Conservation (phyloP, 2,329 filamentous ascomycete species). For the Aureobasidium sp. region DNA sequence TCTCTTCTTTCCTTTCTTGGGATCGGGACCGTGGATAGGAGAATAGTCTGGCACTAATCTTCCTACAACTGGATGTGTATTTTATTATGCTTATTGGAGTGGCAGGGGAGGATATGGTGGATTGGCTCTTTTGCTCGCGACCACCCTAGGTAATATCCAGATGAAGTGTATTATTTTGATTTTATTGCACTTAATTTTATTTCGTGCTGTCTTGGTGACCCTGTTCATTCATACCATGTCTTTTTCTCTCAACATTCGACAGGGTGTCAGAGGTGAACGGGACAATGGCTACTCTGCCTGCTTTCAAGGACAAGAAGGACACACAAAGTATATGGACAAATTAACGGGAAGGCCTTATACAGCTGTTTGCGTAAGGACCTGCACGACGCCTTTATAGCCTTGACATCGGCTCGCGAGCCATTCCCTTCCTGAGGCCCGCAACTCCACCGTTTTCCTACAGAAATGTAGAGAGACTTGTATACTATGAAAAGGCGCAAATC, state of each 20-base stretch:
- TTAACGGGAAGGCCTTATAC: no score
- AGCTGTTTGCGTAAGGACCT: background rate
- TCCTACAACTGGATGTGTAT: background rate
- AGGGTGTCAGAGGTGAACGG: background rate
- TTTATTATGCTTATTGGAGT: background rate
- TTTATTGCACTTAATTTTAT: background rate
- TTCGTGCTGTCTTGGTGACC: background rate
- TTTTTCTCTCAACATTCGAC: background rate
- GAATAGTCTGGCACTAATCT: background rate
- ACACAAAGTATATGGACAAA: no score
- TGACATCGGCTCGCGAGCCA: no score
- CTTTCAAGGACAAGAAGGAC: no score
- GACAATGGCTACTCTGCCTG: no score
- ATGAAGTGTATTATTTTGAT: conserved; percentile 12
- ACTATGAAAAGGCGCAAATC: no score
- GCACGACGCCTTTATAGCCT: background rate
- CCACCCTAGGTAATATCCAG: background rate
- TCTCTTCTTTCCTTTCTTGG: background rate
- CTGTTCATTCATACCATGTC: background rate
- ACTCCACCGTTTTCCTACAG: no score
- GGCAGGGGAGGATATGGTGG: background rate
- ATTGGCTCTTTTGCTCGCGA: background rate
- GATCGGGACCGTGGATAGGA: background rate
- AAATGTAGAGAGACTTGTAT: no score
- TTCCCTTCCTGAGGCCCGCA: no score